These are phyloP conservation scores for Inga oerstediana DNA, from an alignment of 306 rosid species.

Conservation along the genomic window DNA sequence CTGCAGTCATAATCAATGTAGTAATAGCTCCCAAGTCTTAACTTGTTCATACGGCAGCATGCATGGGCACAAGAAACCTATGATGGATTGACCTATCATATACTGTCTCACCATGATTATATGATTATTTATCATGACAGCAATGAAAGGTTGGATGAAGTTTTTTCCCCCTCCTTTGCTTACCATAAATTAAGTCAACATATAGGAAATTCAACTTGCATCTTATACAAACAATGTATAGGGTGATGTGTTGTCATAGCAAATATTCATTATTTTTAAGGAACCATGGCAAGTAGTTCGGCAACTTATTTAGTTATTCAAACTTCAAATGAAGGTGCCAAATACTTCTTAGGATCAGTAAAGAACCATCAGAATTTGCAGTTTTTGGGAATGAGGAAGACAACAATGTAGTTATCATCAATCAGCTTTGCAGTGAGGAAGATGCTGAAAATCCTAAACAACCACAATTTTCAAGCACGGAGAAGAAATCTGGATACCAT, in stretches of 20 bases:
- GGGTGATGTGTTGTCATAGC: neutral
- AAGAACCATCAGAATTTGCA: neutral
- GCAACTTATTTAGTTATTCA: neutral
- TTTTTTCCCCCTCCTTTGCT: neutral
- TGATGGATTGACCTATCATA: neutral
- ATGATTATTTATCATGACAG: neutral
- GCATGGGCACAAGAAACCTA: constrained; percentile 13
- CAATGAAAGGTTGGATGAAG: neutral
- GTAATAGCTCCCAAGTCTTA: neutral
- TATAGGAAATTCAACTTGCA: neutral
- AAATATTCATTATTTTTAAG: neutral
- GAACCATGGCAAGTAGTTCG: neutral
- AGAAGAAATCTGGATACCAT: constrained; percentile 48
- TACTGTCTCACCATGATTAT: neutral
- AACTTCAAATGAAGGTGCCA: neutral
- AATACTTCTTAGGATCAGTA: constrained; percentile 11
- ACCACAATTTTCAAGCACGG: constrained; percentile 11
- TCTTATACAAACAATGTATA: neutral
- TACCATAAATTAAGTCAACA: neutral
- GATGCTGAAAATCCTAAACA: neutral
- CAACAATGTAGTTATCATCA: constrained; percentile 16
- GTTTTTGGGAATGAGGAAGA: constrained; percentile 17
- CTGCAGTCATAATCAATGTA: neutral
- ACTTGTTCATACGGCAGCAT: neutral
- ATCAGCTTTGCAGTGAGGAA: neutral